Conservation (phyloP, 371 early-diverging fungal species). For the Actinomortierella ambigua region DNA sequence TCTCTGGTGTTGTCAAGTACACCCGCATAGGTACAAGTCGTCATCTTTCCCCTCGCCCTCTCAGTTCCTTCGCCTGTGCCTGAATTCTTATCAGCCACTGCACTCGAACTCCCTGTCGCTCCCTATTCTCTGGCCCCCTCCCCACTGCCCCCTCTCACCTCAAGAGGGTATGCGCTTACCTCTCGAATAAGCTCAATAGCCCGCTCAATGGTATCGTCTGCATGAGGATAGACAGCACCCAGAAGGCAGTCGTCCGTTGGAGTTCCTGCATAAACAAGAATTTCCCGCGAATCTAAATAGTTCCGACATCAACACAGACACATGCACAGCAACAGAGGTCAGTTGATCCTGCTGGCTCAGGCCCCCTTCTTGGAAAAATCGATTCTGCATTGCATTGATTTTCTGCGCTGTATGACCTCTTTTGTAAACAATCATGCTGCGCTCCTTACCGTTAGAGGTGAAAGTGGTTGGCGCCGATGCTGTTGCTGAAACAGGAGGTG, state of each 20-base stretch:
- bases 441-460: constrained; percentile 24
- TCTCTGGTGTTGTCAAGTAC: too few relatives aligned
- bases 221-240: constrained; percentile 59
- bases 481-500: neutral
- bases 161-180: constrained; percentile 22
- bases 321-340: constrained; percentile 5
- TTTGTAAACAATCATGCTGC: neutral
- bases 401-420: neutral
- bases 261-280: constrained; percentile 51
- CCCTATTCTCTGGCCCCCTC: too few relatives aligned
- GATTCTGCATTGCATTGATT: neutral
- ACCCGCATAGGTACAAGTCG: neutral
- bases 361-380: too few relatives aligned
- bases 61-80: neutral
- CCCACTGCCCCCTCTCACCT: too few relatives aligned
- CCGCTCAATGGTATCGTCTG: constrained; percentile 54
- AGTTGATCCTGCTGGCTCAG: constrained; percentile 1
- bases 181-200: constrained; percentile 52
- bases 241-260: constrained; percentile 53
- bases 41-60: neutral
- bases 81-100: too few relatives aligned
- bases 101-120: neutral
- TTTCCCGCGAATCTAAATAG: constrained; percentile 54
- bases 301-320: constrained; percentile 2
- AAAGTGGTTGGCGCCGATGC: constrained; percentile 13